A percentile compares a stretch with the other conserved stretches of the same genome.
Conservation (phyloP, 768 basidiomycete genomes). For the Tephrocybe sp. region DNA sequence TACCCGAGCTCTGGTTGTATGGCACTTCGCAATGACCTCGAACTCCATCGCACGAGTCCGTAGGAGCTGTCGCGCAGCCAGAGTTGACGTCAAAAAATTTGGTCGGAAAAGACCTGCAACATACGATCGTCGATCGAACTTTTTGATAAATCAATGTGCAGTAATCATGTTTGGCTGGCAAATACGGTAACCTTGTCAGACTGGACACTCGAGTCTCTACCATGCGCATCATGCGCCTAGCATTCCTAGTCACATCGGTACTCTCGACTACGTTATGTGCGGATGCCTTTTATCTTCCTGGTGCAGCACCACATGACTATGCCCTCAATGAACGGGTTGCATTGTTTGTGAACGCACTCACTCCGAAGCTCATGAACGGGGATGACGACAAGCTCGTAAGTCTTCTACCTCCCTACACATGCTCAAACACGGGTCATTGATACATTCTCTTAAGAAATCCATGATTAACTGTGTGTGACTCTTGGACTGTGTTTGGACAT, state of each 20-base stretch:
- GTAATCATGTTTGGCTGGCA: neutral
- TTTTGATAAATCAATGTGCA: neutral
- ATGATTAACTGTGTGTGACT: constrained; percentile 77
- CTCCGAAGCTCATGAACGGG: constrained; percentile 73
- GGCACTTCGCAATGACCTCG: constrained; percentile 78
- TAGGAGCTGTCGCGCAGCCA: constrained; percentile 17
- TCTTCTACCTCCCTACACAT: constrained; percentile 3
- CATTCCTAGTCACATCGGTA: constrained; percentile 18
- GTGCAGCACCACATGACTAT: constrained; percentile 88
- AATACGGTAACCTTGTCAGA: no score
- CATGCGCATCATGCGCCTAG: constrained; percentile 22
- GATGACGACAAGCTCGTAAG: constrained; percentile 76
- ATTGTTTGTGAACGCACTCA: constrained; percentile 85
- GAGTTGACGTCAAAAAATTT: constrained; percentile 3
- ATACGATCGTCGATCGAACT: constrained; percentile 2
- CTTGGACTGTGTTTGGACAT: neutral
- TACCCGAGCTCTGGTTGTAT: constrained; percentile 80
- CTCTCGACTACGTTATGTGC: constrained; percentile 24
- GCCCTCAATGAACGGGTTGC: constrained; percentile 69
- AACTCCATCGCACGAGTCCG: constrained; percentile 65
- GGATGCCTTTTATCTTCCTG: constrained; percentile 88
- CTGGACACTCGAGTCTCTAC: neutral
- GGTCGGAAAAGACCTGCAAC: neutral
- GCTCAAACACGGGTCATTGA: neutral
- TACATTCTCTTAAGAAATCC: constrained; percentile 64